phyloP scores from a whole-genome alignment of 345 rosid species.

The Eucalyptus grandis region DNA sequence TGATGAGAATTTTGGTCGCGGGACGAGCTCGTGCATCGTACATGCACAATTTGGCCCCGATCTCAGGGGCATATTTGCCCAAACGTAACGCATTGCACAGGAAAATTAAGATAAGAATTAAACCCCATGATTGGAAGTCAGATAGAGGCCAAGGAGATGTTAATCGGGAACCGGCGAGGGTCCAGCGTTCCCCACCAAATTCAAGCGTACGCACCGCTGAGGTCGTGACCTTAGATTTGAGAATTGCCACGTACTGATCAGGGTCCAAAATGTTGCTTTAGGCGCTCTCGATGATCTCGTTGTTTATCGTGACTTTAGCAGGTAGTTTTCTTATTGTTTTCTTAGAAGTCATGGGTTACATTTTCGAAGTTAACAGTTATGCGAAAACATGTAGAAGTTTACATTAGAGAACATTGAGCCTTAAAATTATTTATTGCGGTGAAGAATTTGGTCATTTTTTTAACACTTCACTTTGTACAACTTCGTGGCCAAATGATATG shows the following conservation, averaged over 20 bases:
- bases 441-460: neutral
- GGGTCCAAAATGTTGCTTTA: neutral
- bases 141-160: neutral
- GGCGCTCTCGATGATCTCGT: neutral
- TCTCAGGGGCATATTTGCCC: neutral
- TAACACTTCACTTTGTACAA: neutral
- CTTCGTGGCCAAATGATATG: neutral
- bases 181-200: neutral
- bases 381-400: neutral
- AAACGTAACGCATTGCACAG: neutral
- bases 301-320: neutral
- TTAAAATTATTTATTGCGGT: neutral
- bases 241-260: neutral
- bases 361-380: neutral
- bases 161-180: neutral
- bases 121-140: neutral
- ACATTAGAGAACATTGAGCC: neutral
- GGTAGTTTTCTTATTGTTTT: neutral
- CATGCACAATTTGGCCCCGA: neutral
- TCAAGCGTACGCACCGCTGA: neutral
- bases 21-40: neutral
- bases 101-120: neutral
- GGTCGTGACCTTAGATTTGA: neutral
- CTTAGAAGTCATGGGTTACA: neutral
- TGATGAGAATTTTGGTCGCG: neutral